A percentile compares a stretch with the other conserved stretches of the same genome.
phyloP scores from a whole-genome alignment of 2,329 filamentous ascomycete genomes.

The Zymoseptoria brevis region DNA sequence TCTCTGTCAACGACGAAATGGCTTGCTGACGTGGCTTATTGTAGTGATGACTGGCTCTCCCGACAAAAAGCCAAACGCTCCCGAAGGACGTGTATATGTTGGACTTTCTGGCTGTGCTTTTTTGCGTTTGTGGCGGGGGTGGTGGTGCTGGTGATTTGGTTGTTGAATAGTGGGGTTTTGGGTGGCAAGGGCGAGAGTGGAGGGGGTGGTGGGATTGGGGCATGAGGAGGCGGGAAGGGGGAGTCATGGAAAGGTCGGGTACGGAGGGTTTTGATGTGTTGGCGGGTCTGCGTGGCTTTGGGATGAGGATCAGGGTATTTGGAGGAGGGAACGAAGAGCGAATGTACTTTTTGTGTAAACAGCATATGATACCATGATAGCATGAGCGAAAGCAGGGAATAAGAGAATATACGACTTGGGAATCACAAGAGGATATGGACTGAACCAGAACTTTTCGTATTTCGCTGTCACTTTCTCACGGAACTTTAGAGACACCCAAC shows the following conservation, averaged over 20 bases:
- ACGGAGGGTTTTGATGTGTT: not conserved
- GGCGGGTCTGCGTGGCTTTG: not conserved
- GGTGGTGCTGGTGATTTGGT: slow-evolving; percentile 40
- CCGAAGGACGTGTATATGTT: slow-evolving; percentile 42
- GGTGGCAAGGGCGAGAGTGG: not conserved
- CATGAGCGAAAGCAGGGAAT: not conserved
- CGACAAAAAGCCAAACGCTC: slow-evolving; percentile 42
- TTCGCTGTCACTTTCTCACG: no score
- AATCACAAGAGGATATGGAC: not conserved
- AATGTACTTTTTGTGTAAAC: not conserved
- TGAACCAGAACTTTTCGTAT: not conserved
- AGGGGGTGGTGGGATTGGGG: slow-evolving; percentile 2
- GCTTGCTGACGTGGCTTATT: no score
- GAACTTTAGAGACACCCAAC: no score
- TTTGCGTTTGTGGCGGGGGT: slow-evolving; percentile 39
- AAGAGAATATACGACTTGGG: not conserved
- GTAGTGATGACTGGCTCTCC: slow-evolving; percentile 46
- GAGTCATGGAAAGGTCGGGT: no score
- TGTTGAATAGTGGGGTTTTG: slow-evolving; percentile 23
- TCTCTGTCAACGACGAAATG: no score
- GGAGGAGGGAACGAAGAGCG: not conserved
- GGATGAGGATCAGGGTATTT: not conserved
- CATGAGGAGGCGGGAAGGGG: slow-evolving; percentile 1
- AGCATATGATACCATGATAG: slow-evolving; percentile 5
- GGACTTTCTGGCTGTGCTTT: slow-evolving; percentile 40